Base-by-base conservation (phyloP, 208 protist species). In the Crithidia mellificae region DNA sequence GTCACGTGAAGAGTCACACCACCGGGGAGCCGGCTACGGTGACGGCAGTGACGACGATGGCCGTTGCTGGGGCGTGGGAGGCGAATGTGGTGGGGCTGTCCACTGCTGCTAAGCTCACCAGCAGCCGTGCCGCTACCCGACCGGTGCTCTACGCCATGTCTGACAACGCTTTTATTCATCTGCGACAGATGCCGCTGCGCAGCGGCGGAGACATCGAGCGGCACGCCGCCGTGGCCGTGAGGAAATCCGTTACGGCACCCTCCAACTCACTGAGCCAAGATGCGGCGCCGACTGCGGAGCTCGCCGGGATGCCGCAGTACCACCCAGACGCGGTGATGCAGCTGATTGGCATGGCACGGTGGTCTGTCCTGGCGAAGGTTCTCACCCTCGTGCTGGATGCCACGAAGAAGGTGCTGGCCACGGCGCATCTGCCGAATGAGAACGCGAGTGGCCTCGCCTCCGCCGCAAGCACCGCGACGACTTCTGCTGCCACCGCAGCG, bases 311-410 rank as follows among this genome's bases (percentile, higher is more conserved):
- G 14, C 58, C 78, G 29, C 76, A 77, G 58, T 87, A 87, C 67
- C 86, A 92, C 54, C 82, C 83, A 6, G 86, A 89, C 62, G 50
- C 70, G 20, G 17, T 92, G 29, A 82, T 92, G 83, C 83, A 89
- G 70, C 81, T 92, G 54, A 83, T 92, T 55, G 79, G 80, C 17
- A 81, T 88, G 74, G 86, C 68, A 30, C 73, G 71, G 12, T 92
- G 86, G 84, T 56, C 53, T 9, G 65, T 84, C 38, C 64, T 89
- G 29, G 55, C 44, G 0, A 69, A 57, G 44, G 63, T 87, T 36
- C 68, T 88, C 46, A 34, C 54, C 22, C 59, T 59, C 19, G 61
- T 91, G 11, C 74, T 73, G 0, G 46, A 62, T 19, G 72, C 78
- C 11, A 65, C 58, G 43, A 59, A 63, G 14, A 52, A 62, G 8